These are phyloP conservation scores for Lactarius sp. DNA, from an alignment of 768 basidiomycete genomes.

Conservation along the genomic window DNA sequence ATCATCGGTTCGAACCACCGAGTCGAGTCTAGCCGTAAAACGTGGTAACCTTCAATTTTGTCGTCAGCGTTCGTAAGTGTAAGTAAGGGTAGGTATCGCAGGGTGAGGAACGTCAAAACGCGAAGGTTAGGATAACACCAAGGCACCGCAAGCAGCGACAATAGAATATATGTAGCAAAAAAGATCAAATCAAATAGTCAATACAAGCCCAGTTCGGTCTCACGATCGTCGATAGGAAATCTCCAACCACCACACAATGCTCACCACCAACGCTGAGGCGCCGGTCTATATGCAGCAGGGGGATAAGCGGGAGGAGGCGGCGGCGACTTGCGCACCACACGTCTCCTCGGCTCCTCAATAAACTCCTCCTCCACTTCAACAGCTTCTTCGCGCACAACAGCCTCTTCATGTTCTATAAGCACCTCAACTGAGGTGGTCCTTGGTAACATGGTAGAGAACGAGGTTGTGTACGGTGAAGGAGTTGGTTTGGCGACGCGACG, in stretches of 20 bases:
- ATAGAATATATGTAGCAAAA: constrained; percentile 22
- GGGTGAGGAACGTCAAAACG: constrained; percentile 12
- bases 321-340: constrained; percentile 42
- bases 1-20: background rate
- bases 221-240: constrained; percentile 11
- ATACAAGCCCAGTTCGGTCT: constrained; percentile 24
- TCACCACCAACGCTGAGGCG: constrained; percentile 25
- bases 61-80: constrained; percentile 25
- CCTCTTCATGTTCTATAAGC: constrained; percentile 53
- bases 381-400: constrained; percentile 32
- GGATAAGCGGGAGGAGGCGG: constrained; percentile 45
- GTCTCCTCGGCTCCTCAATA: constrained; percentile 39
- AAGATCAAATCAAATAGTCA: constrained; percentile 9
- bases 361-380: constrained; percentile 38
- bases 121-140: constrained; percentile 15
- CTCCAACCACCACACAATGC: constrained; percentile 11
- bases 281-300: constrained; percentile 29
- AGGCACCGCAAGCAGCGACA: constrained; percentile 19
- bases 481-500: constrained; percentile 69
- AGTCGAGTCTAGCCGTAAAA: background rate
- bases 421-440: constrained; percentile 69
- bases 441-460: constrained; percentile 54
- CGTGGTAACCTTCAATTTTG: constrained; percentile 21
- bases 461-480: constrained; percentile 57
- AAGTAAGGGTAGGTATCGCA: constrained; percentile 20